Evolutionary conservation across 164 flowering plant species (phyloP).

Genomic region (Tinospora cordifolia): DNA sequence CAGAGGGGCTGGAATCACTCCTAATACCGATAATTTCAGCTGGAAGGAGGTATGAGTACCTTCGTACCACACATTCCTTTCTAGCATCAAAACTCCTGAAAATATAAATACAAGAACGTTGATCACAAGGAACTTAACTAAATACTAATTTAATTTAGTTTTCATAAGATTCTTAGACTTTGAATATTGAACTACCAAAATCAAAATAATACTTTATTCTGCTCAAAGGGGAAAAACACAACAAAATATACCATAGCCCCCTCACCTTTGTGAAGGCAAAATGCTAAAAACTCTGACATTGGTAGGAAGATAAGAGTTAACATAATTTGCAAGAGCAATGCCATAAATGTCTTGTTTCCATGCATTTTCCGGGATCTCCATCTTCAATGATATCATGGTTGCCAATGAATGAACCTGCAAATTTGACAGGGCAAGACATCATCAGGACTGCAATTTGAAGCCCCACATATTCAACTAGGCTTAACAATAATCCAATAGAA

Average conservation of each 20-base stretch:
- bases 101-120: background rate
- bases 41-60: constrained; percentile 81
- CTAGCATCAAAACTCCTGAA: constrained; percentile 85
- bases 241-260: background rate
- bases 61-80: constrained; percentile 68
- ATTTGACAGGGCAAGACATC: constrained; percentile 3
- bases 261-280: constrained; percentile 73
- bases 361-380: constrained; percentile 86
- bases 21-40: constrained; percentile 71
- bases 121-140: background rate
- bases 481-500: background rate
- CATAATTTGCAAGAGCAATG: constrained; percentile 49
- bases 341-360: constrained; percentile 79
- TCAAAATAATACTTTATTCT: background rate
- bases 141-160: background rate
- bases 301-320: constrained; percentile 60
- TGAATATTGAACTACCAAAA: background rate
- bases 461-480: background rate
- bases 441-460: background rate
- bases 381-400: constrained; percentile 70
- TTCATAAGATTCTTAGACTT: background rate
- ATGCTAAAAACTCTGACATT: constrained; percentile 76
- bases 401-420: constrained; percentile 85
- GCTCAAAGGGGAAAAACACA: background rate
- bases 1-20: constrained; percentile 28